Conservation (phyloP, 2,329 filamentous ascomycete species). For the Fusarium brachygibbosum region DNA sequence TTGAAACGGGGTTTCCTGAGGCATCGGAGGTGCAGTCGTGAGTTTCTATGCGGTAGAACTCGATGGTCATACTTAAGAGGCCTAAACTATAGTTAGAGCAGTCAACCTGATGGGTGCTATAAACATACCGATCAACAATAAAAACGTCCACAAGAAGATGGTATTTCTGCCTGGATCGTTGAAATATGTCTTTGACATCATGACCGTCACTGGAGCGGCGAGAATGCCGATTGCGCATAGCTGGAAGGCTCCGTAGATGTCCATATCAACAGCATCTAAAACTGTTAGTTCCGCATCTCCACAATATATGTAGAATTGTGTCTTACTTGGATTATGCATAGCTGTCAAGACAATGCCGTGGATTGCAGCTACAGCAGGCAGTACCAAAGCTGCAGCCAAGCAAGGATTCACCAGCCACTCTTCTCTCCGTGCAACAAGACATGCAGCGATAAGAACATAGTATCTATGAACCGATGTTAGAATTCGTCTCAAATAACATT, state of each 20-base stretch:
- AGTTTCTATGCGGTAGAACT: slow-evolving; percentile 70
- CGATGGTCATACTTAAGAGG: slow-evolving; percentile 71
- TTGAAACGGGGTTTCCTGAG: slow-evolving; percentile 54
- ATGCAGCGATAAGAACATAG: slow-evolving; percentile 73
- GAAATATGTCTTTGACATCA: slow-evolving; percentile 74
- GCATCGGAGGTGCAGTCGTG: slow-evolving; percentile 59
- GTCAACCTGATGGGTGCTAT: rapidly evolving
- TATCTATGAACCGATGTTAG: slow-evolving; percentile 59
- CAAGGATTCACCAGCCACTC: slow-evolving; percentile 74
- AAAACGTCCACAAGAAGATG: slow-evolving; percentile 75
- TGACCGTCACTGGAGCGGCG: slow-evolving; percentile 72
- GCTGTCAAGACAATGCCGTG: slow-evolving; percentile 73
- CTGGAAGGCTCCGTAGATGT: slow-evolving; percentile 77
- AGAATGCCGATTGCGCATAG: slow-evolving; percentile 75
- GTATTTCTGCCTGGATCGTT: slow-evolving; percentile 72
- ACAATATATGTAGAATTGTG: background rate
- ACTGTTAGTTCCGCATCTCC: rapidly evolving
- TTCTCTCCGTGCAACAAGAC: slow-evolving; percentile 71
- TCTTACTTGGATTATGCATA: slow-evolving; percentile 69
- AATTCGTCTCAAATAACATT: background rate
- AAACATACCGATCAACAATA: slow-evolving; percentile 69
- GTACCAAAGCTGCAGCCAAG: slow-evolving; percentile 71
- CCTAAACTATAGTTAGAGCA: slow-evolving; percentile 53
- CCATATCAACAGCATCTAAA: slow-evolving; percentile 74
- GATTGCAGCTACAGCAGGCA: slow-evolving; percentile 74